Evolutionary conservation across 2,329 filamentous ascomycete species (phyloP).

Genomic region (Phialemoniopsis sp.): DNA sequence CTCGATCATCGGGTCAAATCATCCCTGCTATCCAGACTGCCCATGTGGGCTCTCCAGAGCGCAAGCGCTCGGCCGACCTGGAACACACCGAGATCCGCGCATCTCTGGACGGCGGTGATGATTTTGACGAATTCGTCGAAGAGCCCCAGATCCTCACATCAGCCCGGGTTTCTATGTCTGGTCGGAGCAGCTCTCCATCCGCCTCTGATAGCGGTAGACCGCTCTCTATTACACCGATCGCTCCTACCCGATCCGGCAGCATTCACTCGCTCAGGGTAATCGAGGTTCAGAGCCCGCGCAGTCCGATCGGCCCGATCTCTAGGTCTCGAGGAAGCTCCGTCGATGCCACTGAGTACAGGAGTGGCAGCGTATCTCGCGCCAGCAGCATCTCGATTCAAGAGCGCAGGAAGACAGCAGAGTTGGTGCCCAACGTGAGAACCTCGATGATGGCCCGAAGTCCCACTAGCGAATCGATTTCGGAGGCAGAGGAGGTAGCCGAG

Average conservation of each 20-base stretch:
- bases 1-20: neutral
- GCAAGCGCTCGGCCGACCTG: neutral
- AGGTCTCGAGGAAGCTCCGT: constrained; percentile 45
- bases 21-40: neutral
- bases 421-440: constrained; percentile 2
- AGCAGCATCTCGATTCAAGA: constrained; percentile 37
- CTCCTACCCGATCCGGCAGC: constrained; percentile 40
- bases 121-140: constrained; percentile 51
- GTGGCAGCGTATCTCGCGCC: constrained; percentile 32
- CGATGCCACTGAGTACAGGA: constrained; percentile 38
- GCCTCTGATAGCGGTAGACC: constrained; percentile 40
- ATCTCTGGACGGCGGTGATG: constrained; percentile 33
- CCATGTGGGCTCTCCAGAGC: neutral
- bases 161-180: constrained; percentile 49
- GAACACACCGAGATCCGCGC: constrained; percentile 17
- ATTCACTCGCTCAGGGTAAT: constrained; percentile 55
- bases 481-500: constrained; percentile 33
- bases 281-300: constrained; percentile 49
- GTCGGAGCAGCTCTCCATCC: constrained; percentile 42
- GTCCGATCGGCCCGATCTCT: constrained; percentile 34
- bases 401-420: constrained; percentile 16
- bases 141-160: constrained; percentile 55
- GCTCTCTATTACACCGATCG: constrained; percentile 28
- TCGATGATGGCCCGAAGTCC: constrained; percentile 2
- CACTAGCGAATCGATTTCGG: constrained; percentile 32